These are phyloP conservation scores for Pythium myriotylum DNA, from an alignment of 352 stramenopile species.

Conservation along the genomic window DNA sequence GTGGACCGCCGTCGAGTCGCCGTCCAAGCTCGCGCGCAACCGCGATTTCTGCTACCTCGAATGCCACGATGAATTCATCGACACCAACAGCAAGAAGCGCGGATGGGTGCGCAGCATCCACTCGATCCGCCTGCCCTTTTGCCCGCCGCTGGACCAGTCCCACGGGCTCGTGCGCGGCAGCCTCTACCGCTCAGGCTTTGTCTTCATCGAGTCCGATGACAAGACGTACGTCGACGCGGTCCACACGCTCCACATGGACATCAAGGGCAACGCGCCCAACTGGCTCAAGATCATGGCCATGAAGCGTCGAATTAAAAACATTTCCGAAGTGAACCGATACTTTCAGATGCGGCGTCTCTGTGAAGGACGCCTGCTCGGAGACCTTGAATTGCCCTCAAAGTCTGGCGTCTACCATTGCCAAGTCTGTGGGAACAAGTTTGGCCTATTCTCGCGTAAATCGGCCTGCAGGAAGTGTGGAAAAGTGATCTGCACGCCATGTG, in stretches of 20 bases:
- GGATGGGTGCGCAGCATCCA: constrained; percentile 82
- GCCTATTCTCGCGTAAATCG: constrained; percentile 63
- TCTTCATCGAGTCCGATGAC: constrained; percentile 72
- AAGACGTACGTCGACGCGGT: constrained; percentile 63
- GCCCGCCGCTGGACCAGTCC: constrained; percentile 53
- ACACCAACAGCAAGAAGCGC: constrained; percentile 63
- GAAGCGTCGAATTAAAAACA: constrained; percentile 78
- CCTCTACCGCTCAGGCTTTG: constrained; percentile 77
- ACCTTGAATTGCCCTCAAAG: constrained; percentile 64
- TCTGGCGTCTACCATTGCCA: constrained; percentile 47
- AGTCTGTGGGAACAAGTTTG: constrained; percentile 55
- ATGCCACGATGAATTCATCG: constrained; percentile 85
- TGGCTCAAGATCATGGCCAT: constrained; percentile 80
- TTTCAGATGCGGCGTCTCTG: constrained; percentile 64
- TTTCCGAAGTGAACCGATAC: constrained; percentile 66
- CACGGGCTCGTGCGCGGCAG: constrained; percentile 69
- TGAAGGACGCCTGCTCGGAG: constrained; percentile 51
- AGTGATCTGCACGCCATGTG: constrained; percentile 69
- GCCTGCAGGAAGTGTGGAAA: constrained; percentile 79
- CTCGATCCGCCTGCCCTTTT: constrained; percentile 77
- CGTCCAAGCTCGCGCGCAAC: constrained; percentile 71
- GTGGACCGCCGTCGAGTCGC: constrained; percentile 80
- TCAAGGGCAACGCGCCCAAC: constrained; percentile 76
- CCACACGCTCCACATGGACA: constrained; percentile 77
- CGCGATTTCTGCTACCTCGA: constrained; percentile 87